Percentiles rank a stretch among this genome's conserved stretches.
phyloP scores from a whole-genome alignment of 805 yeast genomes.

The Cephaloascus fragrans region DNA sequence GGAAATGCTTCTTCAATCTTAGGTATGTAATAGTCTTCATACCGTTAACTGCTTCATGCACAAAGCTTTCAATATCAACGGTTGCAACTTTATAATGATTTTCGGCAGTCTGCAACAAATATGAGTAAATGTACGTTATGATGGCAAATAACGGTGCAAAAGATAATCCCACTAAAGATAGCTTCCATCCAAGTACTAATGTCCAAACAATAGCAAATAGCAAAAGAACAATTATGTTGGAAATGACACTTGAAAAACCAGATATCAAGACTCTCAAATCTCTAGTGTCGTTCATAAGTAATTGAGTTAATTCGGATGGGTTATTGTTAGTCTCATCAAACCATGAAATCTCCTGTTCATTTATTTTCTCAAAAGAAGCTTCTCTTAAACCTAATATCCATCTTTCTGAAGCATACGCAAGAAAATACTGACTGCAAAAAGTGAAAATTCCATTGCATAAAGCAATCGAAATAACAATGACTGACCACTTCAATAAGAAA shows the following conservation, averaged over 20 bases:
- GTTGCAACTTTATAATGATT: slow-evolving; percentile 46
- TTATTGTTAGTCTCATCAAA: slow-evolving; percentile 25
- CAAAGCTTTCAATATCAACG: slow-evolving; percentile 40
- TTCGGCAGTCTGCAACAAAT: slow-evolving; percentile 44
- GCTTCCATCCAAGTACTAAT: slow-evolving; percentile 70
- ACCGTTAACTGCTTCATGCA: slow-evolving; percentile 45
- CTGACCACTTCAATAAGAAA: slow-evolving; percentile 53
- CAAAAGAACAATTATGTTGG: slow-evolving; percentile 45
- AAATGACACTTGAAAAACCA: slow-evolving; percentile 45
- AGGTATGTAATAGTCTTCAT: slow-evolving; percentile 57
- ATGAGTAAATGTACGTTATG: slow-evolving; percentile 43
- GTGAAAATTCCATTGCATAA: slow-evolving; percentile 48
- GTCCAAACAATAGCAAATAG: slow-evolving; percentile 71
- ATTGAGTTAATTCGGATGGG: slow-evolving; percentile 49
- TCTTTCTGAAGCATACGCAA: slow-evolving; percentile 53
- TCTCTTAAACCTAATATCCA: slow-evolving; percentile 54
- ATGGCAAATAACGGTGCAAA: slow-evolving; percentile 56
- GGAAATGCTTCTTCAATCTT: slow-evolving; percentile 41
- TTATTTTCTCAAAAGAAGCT: slow-evolving; percentile 34
- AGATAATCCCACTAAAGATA: slow-evolving; percentile 74
- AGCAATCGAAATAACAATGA: slow-evolving; percentile 54
- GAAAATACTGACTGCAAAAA: slow-evolving; percentile 37
- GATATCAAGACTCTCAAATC: slow-evolving; percentile 62
- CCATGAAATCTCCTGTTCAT: slow-evolving; percentile 46
- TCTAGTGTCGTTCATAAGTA: slow-evolving; percentile 73